phyloP scores from a whole-genome alignment of 78 protist genomes.

The Monosiga brevicollis region DNA sequence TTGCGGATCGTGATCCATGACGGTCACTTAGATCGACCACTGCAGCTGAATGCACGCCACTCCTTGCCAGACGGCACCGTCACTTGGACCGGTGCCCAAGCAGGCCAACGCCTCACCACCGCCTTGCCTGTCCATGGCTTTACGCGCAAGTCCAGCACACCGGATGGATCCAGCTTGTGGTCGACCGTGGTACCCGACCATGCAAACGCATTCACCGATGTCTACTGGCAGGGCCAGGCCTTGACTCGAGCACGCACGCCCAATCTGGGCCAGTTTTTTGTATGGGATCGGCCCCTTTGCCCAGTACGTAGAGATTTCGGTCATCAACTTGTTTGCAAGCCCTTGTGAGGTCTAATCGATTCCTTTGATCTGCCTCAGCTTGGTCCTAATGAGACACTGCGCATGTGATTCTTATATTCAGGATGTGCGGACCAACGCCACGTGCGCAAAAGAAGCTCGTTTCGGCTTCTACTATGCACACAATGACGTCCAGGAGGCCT shows the following conservation, averaged over 20 bases:
- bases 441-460: neutral
- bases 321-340: no score
- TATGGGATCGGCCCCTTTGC: neutral
- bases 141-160: neutral
- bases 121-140: neutral
- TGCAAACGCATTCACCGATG: no score
- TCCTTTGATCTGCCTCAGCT: no score
- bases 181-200: no score
- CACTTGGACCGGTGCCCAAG: neutral
- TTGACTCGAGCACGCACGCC: neutral
- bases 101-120: neutral
- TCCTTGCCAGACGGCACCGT: neutral
- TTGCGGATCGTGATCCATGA: no score
- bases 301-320: no score
- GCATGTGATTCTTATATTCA: no score
- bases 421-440: neutral
- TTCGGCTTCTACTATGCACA: neutral
- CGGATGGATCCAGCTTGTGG: neutral
- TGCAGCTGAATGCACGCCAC: no score
- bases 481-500: neutral
- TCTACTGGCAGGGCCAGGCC: no score
- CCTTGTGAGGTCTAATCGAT: no score
- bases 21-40: no score
- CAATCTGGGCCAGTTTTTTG: neutral
- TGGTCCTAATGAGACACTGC: no score